Percentiles rank a stretch among this genome's conserved stretches.
phyloP scores from a whole-genome alignment of 2,329 filamentous ascomycete species.

The Pseudocercospora pini-densiflorae region DNA sequence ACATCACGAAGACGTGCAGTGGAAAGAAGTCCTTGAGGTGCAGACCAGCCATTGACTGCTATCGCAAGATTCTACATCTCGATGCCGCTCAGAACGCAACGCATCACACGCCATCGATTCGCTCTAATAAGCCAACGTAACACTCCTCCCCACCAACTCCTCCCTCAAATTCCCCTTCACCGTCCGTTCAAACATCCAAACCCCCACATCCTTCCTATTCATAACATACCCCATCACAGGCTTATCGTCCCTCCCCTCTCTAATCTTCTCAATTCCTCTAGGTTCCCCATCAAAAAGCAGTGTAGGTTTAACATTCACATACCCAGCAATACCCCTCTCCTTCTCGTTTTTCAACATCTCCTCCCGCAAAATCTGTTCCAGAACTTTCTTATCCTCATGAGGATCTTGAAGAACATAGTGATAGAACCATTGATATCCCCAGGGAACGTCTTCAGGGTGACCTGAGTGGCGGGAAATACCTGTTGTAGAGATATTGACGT shows the following conservation, averaged over 20 bases:
- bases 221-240: slow-evolving; percentile 47
- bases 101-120: too few species aligned
- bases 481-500: slow-evolving; percentile 45
- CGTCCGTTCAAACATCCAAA: slow-evolving; percentile 45
- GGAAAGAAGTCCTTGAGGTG: too few species aligned
- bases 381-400: slow-evolving; percentile 47
- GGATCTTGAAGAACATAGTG: slow-evolving; percentile 40
- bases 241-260: slow-evolving; percentile 38
- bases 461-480: slow-evolving; percentile 36
- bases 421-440: slow-evolving; percentile 41
- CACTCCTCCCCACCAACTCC: slow-evolving; percentile 39
- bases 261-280: slow-evolving; percentile 37
- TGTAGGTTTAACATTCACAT: slow-evolving; percentile 44
- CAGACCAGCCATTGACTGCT: too few species aligned
- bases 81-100: too few species aligned
- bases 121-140: slow-evolving; percentile 45
- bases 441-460: slow-evolving; percentile 43
- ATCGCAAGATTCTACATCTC: too few species aligned
- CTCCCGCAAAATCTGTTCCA: slow-evolving; percentile 41
- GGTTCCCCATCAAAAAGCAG: slow-evolving; percentile 42
- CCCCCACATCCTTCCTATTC: slow-evolving; percentile 45
- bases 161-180: slow-evolving; percentile 32
- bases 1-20: too few species aligned
- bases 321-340: slow-evolving; percentile 33
- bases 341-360: slow-evolving; percentile 30